Base-by-base conservation (phyloP, 352 stramenopile species). In the Phytophthora syringae region DNA sequence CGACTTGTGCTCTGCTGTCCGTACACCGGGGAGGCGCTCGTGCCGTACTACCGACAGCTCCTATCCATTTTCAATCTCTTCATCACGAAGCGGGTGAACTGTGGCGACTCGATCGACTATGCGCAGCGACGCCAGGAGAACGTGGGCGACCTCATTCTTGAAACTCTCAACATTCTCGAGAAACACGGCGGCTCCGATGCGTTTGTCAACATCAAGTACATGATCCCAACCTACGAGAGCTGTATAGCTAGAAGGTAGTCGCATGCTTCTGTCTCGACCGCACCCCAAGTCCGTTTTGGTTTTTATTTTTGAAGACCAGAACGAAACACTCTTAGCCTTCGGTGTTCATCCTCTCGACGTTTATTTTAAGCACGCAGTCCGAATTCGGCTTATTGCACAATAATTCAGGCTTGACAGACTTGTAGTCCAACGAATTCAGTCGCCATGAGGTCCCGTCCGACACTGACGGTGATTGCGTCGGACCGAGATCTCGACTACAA, bases 201-300 rank as follows among this genome's bases (percentile, higher is more conserved):
- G 0, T 98, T 97, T 54, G 88, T 97, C 63, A 98, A 98, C 74
- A 98, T 98, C 63, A 99, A 99, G 79, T 99, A 99, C 70, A 95
- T 99, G 78, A 90, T 99, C 24, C 96, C 96, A 9, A 97, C 96
- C 5, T 99, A 98, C 67, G 91, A 98, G 76, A 97, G 88, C 76
- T 97, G 93, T 65, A 55, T 76, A 58, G 58, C 34, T 7, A 45
- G 61, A 18, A 49, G 61, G 63, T 74, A 64, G 59, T 24, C 25
- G 16, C 4, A 16, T 10, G 12, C 2, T 30, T 43, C 34, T 30
- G 48, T 12, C 30, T 55, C 18, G 27, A 27, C 11, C 16, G 28
- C n/a, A n/a, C n/a, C n/a, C 37, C 18, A 16, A 43, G 37, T 40
- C 32, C 28, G 40, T 48, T 49, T 47, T 53, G 58, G 55, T 66